Conservation (phyloP, 352 stramenopile species). For the Globisporangium paddicum region DNA sequence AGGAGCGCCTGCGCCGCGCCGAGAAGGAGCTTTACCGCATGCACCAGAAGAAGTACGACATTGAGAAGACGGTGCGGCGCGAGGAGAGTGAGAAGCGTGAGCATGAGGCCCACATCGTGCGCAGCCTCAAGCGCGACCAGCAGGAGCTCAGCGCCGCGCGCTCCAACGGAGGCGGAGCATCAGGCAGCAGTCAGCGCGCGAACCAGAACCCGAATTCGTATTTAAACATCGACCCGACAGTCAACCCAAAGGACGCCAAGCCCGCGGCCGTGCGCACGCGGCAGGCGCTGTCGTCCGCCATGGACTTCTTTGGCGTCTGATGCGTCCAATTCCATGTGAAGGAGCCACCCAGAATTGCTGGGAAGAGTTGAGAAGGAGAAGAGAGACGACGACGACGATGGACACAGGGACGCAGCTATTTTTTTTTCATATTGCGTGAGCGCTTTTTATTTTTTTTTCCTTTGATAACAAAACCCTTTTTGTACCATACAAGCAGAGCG, state of each 20-base stretch:
- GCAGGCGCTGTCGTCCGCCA: conserved; percentile 75
- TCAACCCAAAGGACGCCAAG: conserved; percentile 81
- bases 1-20: conserved; percentile 73
- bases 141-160: conserved; percentile 28
- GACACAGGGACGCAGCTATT: conserved; percentile 3
- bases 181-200: conserved; percentile 11
- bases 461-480: conserved; percentile 8
- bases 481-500: conserved; percentile 10
- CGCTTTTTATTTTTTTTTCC: conserved; percentile 6
- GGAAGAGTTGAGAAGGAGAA: no score
- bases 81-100: conserved; percentile 86
- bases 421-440: conserved; percentile 9
- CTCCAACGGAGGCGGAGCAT: conserved; percentile 22
- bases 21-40: conserved; percentile 89
- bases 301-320: conserved; percentile 87
- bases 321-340: no score
- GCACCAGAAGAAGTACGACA: conserved; percentile 90
- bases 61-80: conserved; percentile 74
- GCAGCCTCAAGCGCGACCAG: conserved; percentile 74
- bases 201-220: conserved; percentile 17
- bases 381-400: neutral
- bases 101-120: conserved; percentile 80
- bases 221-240: conserved; percentile 58
- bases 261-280: conserved; percentile 66
- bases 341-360: no score